Conservation (phyloP, 805 yeast genomes). For the Alloascoidea hylecoeti region DNA sequence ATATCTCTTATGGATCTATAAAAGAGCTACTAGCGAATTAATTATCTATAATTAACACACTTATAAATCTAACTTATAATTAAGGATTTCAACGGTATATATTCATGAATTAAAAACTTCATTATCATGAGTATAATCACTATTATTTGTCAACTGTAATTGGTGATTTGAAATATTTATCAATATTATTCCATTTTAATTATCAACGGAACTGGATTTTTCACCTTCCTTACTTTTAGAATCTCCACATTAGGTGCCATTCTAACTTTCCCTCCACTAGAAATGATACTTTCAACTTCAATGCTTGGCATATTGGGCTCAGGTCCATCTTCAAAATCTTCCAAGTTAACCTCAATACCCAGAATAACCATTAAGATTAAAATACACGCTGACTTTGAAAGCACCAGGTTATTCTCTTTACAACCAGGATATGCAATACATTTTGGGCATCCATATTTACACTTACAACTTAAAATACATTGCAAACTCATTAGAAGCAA, state of each 20-base stretch:
- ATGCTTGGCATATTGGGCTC: constrained; percentile 63
- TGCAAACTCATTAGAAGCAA: constrained; percentile 46
- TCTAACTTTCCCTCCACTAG: constrained; percentile 39
- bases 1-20: too few species aligned
- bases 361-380: constrained; percentile 50
- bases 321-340: constrained; percentile 30
- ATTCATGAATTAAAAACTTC: too few species aligned
- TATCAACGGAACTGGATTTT: not conserved
- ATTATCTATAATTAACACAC: too few species aligned
- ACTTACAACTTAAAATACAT: constrained; percentile 48
- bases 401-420: constrained; percentile 65
- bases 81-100: too few species aligned
- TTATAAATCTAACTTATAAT: too few species aligned
- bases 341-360: constrained; percentile 35
- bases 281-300: constrained; percentile 51
- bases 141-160: too few species aligned
- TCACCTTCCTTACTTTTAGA: not conserved
- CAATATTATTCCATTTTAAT: constrained; percentile 1
- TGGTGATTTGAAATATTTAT: too few species aligned
- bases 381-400: constrained; percentile 78
- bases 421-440: constrained; percentile 82
- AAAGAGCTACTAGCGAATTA: too few species aligned
- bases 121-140: too few species aligned
- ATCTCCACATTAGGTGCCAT: constrained; percentile 39
- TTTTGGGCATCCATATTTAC: constrained; percentile 56